Conservation (phyloP, 129 eudicot species). For the Centaurea solstitialis region DNA sequence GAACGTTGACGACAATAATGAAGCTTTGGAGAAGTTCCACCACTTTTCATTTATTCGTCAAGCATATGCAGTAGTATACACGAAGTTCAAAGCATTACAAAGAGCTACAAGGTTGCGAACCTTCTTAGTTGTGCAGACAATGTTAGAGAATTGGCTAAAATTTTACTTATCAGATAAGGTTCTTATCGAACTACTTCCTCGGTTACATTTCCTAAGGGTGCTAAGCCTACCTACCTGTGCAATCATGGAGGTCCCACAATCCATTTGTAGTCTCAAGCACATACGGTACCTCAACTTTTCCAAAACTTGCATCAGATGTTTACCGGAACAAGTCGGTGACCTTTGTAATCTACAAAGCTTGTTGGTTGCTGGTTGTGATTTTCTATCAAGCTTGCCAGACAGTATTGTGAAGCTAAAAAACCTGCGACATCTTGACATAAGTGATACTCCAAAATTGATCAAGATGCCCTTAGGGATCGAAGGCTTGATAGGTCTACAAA, state of each 20-base stretch:
- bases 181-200: not conserved
- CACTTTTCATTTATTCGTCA: constrained; percentile 36
- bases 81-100: constrained; percentile 17
- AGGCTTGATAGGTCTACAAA: constrained; percentile 30
- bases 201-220: not conserved
- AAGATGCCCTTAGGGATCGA: constrained; percentile 34
- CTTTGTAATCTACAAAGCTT: constrained; percentile 28
- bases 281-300: not conserved
- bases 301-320: not conserved
- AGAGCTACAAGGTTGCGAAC: constrained; percentile 28
- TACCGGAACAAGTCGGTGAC: not conserved
- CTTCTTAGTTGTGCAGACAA: constrained; percentile 23
- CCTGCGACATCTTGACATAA: not conserved
- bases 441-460: no score
- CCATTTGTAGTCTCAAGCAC: not conserved
- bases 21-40: constrained; percentile 21
- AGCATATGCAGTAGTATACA: constrained; percentile 13
- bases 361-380: constrained; percentile 16
- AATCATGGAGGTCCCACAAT: not conserved
- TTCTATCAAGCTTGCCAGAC: constrained; percentile 27
- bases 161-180: constrained; percentile 20
- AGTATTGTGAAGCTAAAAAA: constrained; percentile 26
- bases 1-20: not conserved
- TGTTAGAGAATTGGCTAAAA: not conserved
- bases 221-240: not conserved